phyloP scores from a whole-genome alignment of 768 basidiomycete genomes.

The Amanita brunnescens region DNA sequence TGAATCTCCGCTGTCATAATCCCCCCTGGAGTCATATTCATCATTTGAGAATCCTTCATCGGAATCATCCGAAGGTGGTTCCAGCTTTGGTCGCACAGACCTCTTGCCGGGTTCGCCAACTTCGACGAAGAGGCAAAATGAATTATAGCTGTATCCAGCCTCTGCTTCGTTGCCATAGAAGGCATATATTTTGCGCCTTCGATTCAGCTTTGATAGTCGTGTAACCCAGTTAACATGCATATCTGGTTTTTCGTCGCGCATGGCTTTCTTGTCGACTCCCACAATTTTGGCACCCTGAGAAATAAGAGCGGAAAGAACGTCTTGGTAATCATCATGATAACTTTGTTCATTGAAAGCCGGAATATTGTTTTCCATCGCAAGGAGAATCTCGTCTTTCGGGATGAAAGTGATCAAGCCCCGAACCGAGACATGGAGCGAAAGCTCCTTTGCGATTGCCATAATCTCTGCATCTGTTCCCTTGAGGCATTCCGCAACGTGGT shows the following conservation, averaged over 20 bases:
- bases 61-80: too few relatives aligned
- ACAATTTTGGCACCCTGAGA: too few relatives aligned
- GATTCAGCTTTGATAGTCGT: too few relatives aligned
- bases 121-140: neutral
- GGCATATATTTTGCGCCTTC: neutral
- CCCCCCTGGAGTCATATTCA: too few relatives aligned
- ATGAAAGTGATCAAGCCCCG: neutral
- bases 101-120: neutral
- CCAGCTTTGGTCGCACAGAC: neutral
- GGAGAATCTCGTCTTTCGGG: neutral
- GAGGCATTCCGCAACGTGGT: neutral
- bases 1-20: too few relatives aligned
- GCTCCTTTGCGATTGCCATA: neutral
- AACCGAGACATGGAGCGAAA: neutral
- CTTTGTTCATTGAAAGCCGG: neutral
- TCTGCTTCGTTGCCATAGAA: neutral
- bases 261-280: too few relatives aligned
- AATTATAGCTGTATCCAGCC: neutral
- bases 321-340: neutral
- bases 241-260: too few relatives aligned
- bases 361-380: neutral
- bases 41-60: too few relatives aligned
- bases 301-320: too few relatives aligned
- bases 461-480: neutral
- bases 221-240: too few relatives aligned